Evolutionary conservation across 139 green algal genomes (phyloP), one percentile per base, ranked within the genome.

Genomic region (Eudorina sp.): DNA sequence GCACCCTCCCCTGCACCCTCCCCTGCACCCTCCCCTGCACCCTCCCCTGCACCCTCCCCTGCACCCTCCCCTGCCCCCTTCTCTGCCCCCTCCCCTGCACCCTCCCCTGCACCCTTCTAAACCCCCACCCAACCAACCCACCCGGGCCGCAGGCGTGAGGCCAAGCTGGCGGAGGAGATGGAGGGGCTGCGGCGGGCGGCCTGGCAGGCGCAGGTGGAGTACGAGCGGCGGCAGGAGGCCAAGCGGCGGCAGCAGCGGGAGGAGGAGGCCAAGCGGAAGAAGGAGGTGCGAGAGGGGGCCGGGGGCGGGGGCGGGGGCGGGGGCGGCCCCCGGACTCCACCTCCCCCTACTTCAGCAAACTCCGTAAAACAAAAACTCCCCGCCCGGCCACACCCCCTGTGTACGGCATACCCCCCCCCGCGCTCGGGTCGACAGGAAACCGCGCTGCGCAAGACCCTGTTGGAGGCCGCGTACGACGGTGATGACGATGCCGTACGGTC

Each of bases 391-490:
- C 14, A 68, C 58, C 58, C 68, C 58, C 68, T 8, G 9, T 31
- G 13, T 41, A 58, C 41, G 23, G 7, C 41, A 40, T 58, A 23
- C 41, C 40, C 41, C 5, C 46, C 53, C 23, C 5, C 46, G 16
- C 7, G 14, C 21, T 18, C 64, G 11, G 29, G 11, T 19, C 53
- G 13, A 0, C 88, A 94, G 86, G 89, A 94, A 75, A 85, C 82
- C 9, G 40, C 34, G 18, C 81, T 95, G 51, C 83, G 75, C 13
- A 94, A 91, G 86, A 74, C 73, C 36, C 72, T 93, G 31, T 88
- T 95, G 68, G 92, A 95, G 89, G 89, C 91, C 46, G 92, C 92
- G 16, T 95, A 91, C 51, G 92, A 95, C 29, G 90, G 90, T 8
- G 90, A 94, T 9, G 69, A 75, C 3, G 82, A 84, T 0, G 80